Percentiles rank a stretch among this genome's conserved stretches.
Evolutionary conservation across 495 filamentous ascomycete species (phyloP).

Genomic region (Clohesyomyces aquaticus): DNA sequence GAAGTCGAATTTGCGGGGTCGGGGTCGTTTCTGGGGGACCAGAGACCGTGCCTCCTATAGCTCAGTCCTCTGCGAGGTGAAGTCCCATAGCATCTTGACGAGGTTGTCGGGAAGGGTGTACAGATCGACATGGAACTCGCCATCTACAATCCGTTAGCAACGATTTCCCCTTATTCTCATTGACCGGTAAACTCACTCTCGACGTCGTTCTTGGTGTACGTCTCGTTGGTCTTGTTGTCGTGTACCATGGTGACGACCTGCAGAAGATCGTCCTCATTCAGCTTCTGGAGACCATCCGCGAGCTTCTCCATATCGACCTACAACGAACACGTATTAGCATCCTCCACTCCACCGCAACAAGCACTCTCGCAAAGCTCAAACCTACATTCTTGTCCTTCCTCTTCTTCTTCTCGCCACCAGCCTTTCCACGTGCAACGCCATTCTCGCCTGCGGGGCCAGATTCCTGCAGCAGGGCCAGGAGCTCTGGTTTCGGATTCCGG

Average conservation of each 20-base stretch:
- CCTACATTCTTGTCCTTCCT: constrained; percentile 69
- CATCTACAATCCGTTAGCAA: constrained; percentile 58
- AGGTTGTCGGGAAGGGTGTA: constrained; percentile 87
- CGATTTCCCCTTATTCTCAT: constrained; percentile 5
- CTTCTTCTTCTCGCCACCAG: constrained; percentile 75
- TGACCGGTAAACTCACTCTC: constrained; percentile 67
- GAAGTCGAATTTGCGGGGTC: background rate
- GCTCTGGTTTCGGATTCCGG: constrained; percentile 85
- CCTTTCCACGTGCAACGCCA: constrained; percentile 62
- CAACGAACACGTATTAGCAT: constrained; percentile 26
- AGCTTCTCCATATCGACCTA: constrained; percentile 94
- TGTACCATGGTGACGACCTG: constrained; percentile 97
- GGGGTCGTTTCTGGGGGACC: background rate
- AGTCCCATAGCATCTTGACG: constrained; percentile 93
- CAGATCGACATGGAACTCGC: constrained; percentile 97
- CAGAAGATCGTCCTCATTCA: constrained; percentile 86
- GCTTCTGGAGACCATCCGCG: constrained; percentile 84
- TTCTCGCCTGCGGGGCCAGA: constrained; percentile 71
- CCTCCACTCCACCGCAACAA: background rate
- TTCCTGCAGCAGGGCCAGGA: constrained; percentile 73
- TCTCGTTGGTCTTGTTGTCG: constrained; percentile 88
- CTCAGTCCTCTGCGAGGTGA: constrained; percentile 50
- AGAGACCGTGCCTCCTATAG: constrained; percentile 8
- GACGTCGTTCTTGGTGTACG: constrained; percentile 95
- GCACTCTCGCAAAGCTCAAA: background rate